Conservation (phyloP, 2,329 filamentous ascomycete species). For the Fusarium beomiforme region DNA sequence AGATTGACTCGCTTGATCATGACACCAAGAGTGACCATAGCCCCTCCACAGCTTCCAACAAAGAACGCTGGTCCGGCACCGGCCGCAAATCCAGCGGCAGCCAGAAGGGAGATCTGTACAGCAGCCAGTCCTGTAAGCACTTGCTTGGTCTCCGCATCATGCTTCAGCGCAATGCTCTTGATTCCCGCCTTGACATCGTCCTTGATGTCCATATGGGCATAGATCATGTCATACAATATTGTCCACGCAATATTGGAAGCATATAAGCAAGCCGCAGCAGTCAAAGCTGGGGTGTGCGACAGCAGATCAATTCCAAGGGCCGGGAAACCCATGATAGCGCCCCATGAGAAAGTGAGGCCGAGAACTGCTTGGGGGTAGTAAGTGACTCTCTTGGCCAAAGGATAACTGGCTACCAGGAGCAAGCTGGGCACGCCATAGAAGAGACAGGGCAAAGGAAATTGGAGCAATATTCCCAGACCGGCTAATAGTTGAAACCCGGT, state of each 20-base stretch:
- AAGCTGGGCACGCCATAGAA: constrained; percentile 82
- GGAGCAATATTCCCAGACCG: constrained; percentile 78
- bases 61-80: constrained; percentile 78
- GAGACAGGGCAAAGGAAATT: constrained; percentile 78
- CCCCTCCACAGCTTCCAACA: constrained; percentile 72
- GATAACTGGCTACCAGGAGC: constrained; percentile 78
- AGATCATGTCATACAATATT: constrained; percentile 90
- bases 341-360: constrained; percentile 89
- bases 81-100: constrained; percentile 72
- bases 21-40: constrained; percentile 66
- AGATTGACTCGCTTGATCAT: constrained; percentile 76
- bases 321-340: constrained; percentile 87
- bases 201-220: constrained; percentile 90
- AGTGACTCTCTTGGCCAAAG: constrained; percentile 85
- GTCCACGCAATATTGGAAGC: constrained; percentile 87
- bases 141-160: constrained; percentile 79
- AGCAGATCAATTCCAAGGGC: constrained; percentile 83
- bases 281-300: constrained; percentile 67
- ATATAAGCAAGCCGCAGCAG: constrained; percentile 76
- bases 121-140: constrained; percentile 77
- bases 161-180: constrained; percentile 85
- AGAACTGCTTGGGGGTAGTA: constrained; percentile 88
- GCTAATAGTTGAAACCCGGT: constrained; percentile 78
- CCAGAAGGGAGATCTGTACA: constrained; percentile 75
- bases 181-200: constrained; percentile 89